A percentile compares a stretch with the other conserved stretches of the same genome.
These are phyloP conservation scores for Nasturtium officinale DNA, from an alignment of 345 rosid genomes.

Conservation along the genomic window DNA sequence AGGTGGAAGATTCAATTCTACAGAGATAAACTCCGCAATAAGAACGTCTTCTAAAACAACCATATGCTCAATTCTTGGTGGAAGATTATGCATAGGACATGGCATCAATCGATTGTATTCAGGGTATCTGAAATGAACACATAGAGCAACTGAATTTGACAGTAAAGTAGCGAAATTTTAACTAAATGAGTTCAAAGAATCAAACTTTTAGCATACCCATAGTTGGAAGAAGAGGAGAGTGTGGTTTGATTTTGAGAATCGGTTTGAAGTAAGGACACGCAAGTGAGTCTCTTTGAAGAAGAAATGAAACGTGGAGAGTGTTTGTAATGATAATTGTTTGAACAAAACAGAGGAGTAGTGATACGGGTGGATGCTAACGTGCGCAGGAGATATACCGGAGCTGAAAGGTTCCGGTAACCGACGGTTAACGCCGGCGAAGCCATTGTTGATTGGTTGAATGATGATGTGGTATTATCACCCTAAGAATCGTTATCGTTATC, in stretches of 20 bases:
- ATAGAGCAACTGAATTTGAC: constrained; percentile 8
- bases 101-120: constrained; percentile 77
- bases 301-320: constrained; percentile 25
- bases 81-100: constrained; percentile 58
- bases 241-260: constrained; percentile 35
- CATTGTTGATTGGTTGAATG: constrained; percentile 30
- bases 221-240: constrained; percentile 41
- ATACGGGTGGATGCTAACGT: constrained; percentile 45
- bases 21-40: constrained; percentile 61
- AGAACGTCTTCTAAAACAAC: constrained; percentile 72
- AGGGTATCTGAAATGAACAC: constrained; percentile 49
- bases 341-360: constrained; percentile 15
- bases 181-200: constrained; percentile 9
- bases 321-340: constrained; percentile 14
- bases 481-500: constrained; percentile 39
- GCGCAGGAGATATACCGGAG: constrained; percentile 48
- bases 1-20: constrained; percentile 77
- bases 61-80: constrained; percentile 84
- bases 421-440: constrained; percentile 52
- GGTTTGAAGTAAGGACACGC: constrained; percentile 47
- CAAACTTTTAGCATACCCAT: constrained; percentile 50
- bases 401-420: constrained; percentile 49
- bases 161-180: neutral
- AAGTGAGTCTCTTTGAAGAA: constrained; percentile 40
- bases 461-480: constrained; percentile 3